Percentiles rank a stretch among this genome's conserved stretches.
phyloP scores from a whole-genome alignment of 2,329 filamentous ascomycete species.

The Colletotrichum truncatum region DNA sequence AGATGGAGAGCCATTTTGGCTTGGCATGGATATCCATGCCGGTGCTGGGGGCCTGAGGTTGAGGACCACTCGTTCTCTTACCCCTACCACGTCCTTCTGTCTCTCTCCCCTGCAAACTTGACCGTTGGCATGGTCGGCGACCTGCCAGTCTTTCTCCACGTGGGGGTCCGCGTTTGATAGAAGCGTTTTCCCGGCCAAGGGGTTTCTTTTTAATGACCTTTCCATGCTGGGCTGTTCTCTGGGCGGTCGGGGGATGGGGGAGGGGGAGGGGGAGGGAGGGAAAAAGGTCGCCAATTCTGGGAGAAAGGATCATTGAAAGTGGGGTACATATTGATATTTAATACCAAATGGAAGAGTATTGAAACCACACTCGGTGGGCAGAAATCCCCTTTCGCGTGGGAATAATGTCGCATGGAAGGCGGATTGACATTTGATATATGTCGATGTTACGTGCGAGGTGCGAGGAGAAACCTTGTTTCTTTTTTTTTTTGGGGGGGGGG shows the following conservation, averaged over 20 bases:
- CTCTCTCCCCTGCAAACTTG: background rate
- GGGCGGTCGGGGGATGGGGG: too few relatives aligned
- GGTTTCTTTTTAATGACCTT: background rate
- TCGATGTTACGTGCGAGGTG: background rate
- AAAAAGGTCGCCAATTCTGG: background rate
- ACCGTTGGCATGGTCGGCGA: too few relatives aligned
- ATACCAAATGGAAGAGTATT: slow-evolving; percentile 8
- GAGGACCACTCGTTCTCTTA: background rate
- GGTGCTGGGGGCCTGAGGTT: slow-evolving; percentile 4
- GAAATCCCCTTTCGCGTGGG: slow-evolving; percentile 12
- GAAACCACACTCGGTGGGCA: slow-evolving; percentile 15
- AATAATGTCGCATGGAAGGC: slow-evolving; percentile 10
- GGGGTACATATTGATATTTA: background rate
- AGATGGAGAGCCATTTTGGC: background rate
- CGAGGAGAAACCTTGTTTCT: background rate
- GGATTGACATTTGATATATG: background rate
- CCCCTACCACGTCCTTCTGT: background rate
- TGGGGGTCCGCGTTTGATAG: background rate
- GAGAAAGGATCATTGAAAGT: slow-evolving; percentile 2
- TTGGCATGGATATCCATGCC: slow-evolving; percentile 29
- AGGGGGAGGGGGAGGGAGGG: too few relatives aligned
- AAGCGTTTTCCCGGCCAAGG: background rate
- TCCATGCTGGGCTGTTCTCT: background rate
- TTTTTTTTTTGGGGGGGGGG: too few relatives aligned
- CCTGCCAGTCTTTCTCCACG: slow-evolving; percentile 20